A percentile compares a stretch with the other conserved stretches of the same genome.
Evolutionary conservation across 2,329 filamentous ascomycete genomes (phyloP).

Genomic region (Microsporum audouinii): DNA sequence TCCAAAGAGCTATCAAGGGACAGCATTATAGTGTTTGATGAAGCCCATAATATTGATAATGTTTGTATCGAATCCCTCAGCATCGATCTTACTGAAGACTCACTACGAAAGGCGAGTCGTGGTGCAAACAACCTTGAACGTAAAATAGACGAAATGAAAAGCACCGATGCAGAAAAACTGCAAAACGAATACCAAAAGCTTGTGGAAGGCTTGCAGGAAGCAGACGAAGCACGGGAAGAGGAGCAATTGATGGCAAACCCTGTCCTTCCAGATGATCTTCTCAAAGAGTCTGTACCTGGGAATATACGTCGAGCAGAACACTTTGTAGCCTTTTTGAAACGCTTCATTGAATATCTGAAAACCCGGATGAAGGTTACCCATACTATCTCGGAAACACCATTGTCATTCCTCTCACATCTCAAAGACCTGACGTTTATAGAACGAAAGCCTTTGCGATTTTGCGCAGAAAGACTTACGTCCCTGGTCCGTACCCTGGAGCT

Average conservation of each 20-base stretch:
- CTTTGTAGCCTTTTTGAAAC: slow-evolving; percentile 85
- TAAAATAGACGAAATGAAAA: slow-evolving; percentile 87
- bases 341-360: slow-evolving; percentile 96
- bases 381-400: slow-evolving; percentile 92
- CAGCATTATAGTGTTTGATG: slow-evolving; percentile 96
- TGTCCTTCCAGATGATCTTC: slow-evolving; percentile 78
- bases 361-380: slow-evolving; percentile 97
- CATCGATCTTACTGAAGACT: slow-evolving; percentile 93
- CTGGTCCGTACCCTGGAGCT: slow-evolving; percentile 89
- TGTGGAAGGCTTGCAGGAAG: slow-evolving; percentile 78
- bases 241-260: slow-evolving; percentile 97
- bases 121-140: slow-evolving; percentile 84
- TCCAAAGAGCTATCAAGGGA: slow-evolving; percentile 95
- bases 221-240: slow-evolving; percentile 80
- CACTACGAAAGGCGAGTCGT: slow-evolving; percentile 75
- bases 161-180: slow-evolving; percentile 86
- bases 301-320: slow-evolving; percentile 95
- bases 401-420: slow-evolving; percentile 82
- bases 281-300: slow-evolving; percentile 91
- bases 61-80: slow-evolving; percentile 97
- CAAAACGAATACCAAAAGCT: slow-evolving; percentile 93
- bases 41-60: slow-evolving; percentile 98
- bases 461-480: slow-evolving; percentile 85
- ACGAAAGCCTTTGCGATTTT: slow-evolving; percentile 84
- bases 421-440: slow-evolving; percentile 97